Conservation (phyloP, 2,329 filamentous ascomycete species). For the Parastagonospora avenae region DNA sequence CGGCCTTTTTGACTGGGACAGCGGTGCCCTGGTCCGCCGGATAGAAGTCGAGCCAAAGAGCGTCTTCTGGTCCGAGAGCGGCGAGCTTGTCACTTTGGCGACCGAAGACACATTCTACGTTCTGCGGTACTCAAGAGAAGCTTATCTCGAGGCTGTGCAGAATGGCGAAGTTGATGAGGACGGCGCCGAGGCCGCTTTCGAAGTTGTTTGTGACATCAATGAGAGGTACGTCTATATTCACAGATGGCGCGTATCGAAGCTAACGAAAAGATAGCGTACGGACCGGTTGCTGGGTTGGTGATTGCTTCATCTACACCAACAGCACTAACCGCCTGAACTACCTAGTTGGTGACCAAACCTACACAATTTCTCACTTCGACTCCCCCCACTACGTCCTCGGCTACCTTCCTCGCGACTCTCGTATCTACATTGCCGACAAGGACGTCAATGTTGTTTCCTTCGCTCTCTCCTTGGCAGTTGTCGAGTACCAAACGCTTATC, state of each 20-base stretch:
- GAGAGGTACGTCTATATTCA: conserved; percentile 67
- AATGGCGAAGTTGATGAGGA: conserved; percentile 83
- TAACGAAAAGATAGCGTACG: conserved; percentile 65
- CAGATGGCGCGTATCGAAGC: neutral
- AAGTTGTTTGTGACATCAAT: conserved; percentile 93
- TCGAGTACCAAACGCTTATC: conserved; percentile 96
- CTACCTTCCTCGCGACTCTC: conserved; percentile 93
- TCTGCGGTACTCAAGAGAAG: conserved; percentile 86
- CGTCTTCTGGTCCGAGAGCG: conserved; percentile 96
- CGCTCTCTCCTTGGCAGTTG: conserved; percentile 84
- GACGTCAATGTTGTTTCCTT: conserved; percentile 93
- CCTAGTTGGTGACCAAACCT: conserved; percentile 95
- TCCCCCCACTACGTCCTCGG: conserved; percentile 92
- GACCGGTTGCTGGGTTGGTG: conserved; percentile 96
- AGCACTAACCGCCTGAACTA: conserved; percentile 96
- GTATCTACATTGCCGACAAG: conserved; percentile 94
- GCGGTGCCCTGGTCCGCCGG: conserved; percentile 82
- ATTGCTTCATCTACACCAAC: conserved; percentile 99
- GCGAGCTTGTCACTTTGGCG: conserved; percentile 88
- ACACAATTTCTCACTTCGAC: conserved; percentile 97
- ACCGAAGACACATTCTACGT: conserved; percentile 97
- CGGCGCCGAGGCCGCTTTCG: conserved; percentile 93
- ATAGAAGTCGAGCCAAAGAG: conserved; percentile 78
- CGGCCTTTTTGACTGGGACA: conserved; percentile 96
- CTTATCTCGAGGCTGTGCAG: conserved; percentile 82